Conservation (phyloP, 2,329 filamentous ascomycete species). For the Fusarium siculi region DNA sequence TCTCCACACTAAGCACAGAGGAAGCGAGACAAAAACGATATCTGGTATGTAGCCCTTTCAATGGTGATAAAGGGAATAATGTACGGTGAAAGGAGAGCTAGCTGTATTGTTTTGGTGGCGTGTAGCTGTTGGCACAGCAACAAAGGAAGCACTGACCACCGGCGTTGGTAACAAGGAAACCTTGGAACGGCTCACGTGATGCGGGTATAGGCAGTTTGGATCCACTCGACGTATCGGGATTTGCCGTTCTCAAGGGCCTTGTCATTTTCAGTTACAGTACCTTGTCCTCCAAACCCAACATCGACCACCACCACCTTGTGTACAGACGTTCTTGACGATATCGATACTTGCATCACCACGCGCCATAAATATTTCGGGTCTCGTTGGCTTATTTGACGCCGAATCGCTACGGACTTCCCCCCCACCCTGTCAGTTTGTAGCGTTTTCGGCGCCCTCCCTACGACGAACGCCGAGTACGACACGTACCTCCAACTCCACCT, state of each 20-base stretch:
- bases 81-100: constrained; percentile 5
- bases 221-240: constrained; percentile 42
- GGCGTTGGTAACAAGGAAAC: background rate
- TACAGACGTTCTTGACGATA: constrained; percentile 43
- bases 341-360: constrained; percentile 44
- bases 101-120: constrained; percentile 40
- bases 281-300: constrained; percentile 47
- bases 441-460: constrained; percentile 37
- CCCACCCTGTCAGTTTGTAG: constrained; percentile 39
- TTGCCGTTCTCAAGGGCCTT: constrained; percentile 44
- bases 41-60: constrained; percentile 21
- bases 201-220: constrained; percentile 18
- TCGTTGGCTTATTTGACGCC: constrained; percentile 34
- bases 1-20: constrained; percentile 31
- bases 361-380: constrained; percentile 20
- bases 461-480: constrained; percentile 41
- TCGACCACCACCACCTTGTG: constrained; percentile 41
- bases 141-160: constrained; percentile 5
- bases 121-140: constrained; percentile 35
- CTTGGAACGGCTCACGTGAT: constrained; percentile 41
- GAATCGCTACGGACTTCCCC: constrained; percentile 38
- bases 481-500: constrained; percentile 41
- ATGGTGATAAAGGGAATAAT: constrained; percentile 27
- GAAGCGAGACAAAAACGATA: constrained; percentile 17
- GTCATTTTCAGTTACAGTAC: constrained; percentile 49